Conservation (phyloP, 495 filamentous ascomycete species). For the Aspergillus wentii region DNA sequence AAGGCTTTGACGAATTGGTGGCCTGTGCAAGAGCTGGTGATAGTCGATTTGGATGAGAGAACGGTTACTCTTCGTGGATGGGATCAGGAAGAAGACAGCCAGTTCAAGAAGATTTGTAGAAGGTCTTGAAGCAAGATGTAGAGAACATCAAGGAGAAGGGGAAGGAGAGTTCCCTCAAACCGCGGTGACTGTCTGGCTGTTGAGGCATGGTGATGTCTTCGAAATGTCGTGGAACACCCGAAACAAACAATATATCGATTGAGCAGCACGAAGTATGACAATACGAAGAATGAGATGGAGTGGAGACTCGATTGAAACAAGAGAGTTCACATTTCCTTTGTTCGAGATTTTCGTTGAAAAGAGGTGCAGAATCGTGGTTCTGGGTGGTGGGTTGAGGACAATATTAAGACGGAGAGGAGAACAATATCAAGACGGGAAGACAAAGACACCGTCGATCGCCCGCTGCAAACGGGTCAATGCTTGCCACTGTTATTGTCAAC, state of each 20-base stretch:
- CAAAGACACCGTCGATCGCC: too few relatives aligned
- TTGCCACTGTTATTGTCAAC: too few relatives aligned
- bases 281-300: constrained; percentile 15
- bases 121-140: background rate
- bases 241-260: constrained; percentile 22
- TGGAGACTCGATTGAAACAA: background rate
- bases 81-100: constrained; percentile 1
- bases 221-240: constrained; percentile 17
- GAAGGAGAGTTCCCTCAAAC: background rate
- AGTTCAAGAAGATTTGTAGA: constrained; percentile 5
- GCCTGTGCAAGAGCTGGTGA: too few relatives aligned
- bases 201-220: background rate
- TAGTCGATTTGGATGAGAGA: background rate
- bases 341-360: background rate
- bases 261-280: constrained; percentile 11
- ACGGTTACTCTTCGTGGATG: background rate
- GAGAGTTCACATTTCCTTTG: too few relatives aligned
- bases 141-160: background rate
- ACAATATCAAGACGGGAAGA: constrained; percentile 5
- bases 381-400: constrained; percentile 9
- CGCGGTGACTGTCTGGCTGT: constrained; percentile 1
- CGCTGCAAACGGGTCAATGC: too few relatives aligned
- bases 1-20: background rate
- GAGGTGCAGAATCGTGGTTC: background rate
- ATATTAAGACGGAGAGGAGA: constrained; percentile 17